A percentile compares a stretch with the other conserved stretches of the same genome.
These are phyloP conservation scores for Scleromitrula shiraiana DNA, from an alignment of 2,329 filamentous ascomycete species.

Conservation along the genomic window DNA sequence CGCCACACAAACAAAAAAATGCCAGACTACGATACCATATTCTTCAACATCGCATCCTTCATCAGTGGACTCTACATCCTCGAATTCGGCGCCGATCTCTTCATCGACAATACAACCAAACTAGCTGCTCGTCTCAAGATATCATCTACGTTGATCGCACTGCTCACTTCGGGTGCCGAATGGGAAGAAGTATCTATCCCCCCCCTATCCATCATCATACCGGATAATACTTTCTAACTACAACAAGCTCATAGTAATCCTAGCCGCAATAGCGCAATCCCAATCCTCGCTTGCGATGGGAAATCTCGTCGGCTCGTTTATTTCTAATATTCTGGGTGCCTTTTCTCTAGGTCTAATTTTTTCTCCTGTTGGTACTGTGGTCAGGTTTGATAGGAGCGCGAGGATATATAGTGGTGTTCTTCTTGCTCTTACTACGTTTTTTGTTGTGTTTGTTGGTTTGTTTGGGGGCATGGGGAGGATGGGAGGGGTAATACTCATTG, in stretches of 20 bases:
- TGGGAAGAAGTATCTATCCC: conserved; percentile 46
- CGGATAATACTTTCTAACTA: conserved; percentile 2
- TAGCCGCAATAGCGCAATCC: conserved; percentile 38
- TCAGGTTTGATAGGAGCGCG: conserved; percentile 42
- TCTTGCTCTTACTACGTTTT: conserved; percentile 35
- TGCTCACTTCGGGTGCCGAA: conserved; percentile 46
- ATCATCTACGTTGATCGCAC: conserved; percentile 39
- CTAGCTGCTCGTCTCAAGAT: conserved; percentile 38
- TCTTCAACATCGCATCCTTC: conserved; percentile 37
- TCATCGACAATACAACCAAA: conserved; percentile 42
- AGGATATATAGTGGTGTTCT: conserved; percentile 39
- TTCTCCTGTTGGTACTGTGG: conserved; percentile 26
- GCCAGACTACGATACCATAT: conserved; percentile 14
- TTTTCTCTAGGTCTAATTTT: conserved; percentile 45
- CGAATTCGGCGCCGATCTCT: conserved; percentile 44
- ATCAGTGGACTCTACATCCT: conserved; percentile 40
- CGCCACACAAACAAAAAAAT: conserved; percentile 3
- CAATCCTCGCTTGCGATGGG: conserved; percentile 42
- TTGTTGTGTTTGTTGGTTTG: conserved; percentile 30
- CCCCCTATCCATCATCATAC: background rate
- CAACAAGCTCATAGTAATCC: conserved; percentile 39
- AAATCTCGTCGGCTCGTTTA: conserved; percentile 46
- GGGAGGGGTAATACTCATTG: conserved; percentile 34
- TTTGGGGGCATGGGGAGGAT: conserved; percentile 28
- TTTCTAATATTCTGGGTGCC: conserved; percentile 48